These are phyloP conservation scores for Zygoascus sp. DNA, from an alignment of 1,139 yeast species.

Conservation along the genomic window DNA sequence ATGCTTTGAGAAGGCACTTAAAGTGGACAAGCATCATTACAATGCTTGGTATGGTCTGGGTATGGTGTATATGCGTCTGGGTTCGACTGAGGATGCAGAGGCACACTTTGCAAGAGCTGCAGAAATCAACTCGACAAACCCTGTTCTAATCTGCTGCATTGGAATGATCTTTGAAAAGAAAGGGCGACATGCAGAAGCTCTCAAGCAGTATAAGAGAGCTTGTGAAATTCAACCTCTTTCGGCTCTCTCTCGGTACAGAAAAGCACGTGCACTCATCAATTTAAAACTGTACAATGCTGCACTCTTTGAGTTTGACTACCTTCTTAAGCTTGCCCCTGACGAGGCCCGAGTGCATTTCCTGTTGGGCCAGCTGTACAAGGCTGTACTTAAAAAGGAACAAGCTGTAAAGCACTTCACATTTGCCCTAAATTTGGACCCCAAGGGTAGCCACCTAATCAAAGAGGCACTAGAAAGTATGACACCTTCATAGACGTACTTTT, in stretches of 20 bases:
- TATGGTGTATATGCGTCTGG: conserved; percentile 84
- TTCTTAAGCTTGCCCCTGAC: conserved; percentile 79
- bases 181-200: conserved; percentile 64
- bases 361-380: conserved; percentile 80
- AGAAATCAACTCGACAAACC: conserved; percentile 83
- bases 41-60: conserved; percentile 97
- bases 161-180: conserved; percentile 89
- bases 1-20: conserved; percentile 72
- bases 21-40: conserved; percentile 77
- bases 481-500: neutral
- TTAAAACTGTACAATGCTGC: conserved; percentile 72
- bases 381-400: conserved; percentile 64
- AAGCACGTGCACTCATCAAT: conserved; percentile 74
- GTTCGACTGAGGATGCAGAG: conserved; percentile 80
- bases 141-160: conserved; percentile 84
- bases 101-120: conserved; percentile 84
- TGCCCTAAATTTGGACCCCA: conserved; percentile 89
- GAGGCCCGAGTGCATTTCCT: conserved; percentile 91
- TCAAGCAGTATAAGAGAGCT: conserved; percentile 80
- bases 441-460: conserved; percentile 80
- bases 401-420: conserved; percentile 86
- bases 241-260: conserved; percentile 82
- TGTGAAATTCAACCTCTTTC: conserved; percentile 78
- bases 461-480: conserved; percentile 62
- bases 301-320: conserved; percentile 63